Evolutionary conservation across 148 eudicot genomes (phyloP), one percentile per base, ranked within the genome.

Genomic region (Oxyria digyna): DNA sequence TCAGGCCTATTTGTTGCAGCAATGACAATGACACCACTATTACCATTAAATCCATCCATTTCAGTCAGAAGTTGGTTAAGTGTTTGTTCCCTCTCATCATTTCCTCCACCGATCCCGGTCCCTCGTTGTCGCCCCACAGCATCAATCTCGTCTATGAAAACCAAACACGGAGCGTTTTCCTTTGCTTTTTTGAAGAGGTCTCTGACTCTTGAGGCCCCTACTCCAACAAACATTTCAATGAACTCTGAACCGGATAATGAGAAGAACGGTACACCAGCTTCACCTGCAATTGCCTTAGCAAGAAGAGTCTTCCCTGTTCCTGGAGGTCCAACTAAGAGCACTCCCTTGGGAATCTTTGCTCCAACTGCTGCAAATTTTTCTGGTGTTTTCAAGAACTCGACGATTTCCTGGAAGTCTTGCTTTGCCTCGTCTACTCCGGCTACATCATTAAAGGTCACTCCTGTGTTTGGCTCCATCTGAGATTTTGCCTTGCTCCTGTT

Each of bases 401-500:
- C 88, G 6, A 91, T 83, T 72, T 91, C 97, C 64, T 80, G 83
- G 35, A 91, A 88, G 37, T 91, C 97, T 76, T 86, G 89, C 74
- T 91, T 91, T 63, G 97, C 97, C 75, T 91, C 97, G 40, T 91
- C 96, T 18, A 91, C 82, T 70, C 96, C 96, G 40, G 97, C 97
- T 14, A 91, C 89, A 70, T 91, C 97, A 38, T 85, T 77, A 49
- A 91, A 91, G 74, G 97, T 91, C 26, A 91, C 84, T 70, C 95
- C 91, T 4, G 95, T 91, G 82, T 91, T 91, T 6, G 91, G 97
- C 43, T 91, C 96, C 96, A 91, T 86, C 66, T 86, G 87, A 71
- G 88, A 91, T 69, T 87, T 88, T 20, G 89, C 97, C 81, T 91
- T 91, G 85, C 87, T 91, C 84, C 97, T 91, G 89, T 71, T 63